Conservation (phyloP, 1,139 yeast genomes). For the Blastobotrys indianensis region DNA sequence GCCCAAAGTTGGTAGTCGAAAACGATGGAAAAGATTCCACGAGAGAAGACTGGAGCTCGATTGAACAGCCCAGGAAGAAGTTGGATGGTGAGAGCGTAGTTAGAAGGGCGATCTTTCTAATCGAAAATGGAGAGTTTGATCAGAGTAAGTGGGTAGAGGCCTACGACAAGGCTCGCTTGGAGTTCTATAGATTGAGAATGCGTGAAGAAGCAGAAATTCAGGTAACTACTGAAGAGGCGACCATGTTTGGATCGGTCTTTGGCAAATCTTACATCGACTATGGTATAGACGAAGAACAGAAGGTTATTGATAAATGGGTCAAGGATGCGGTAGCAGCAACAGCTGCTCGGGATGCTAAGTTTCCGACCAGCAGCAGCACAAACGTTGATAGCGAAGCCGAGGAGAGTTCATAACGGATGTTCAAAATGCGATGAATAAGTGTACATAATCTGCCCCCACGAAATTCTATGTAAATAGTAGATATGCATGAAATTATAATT, state of each 20-base stretch:
- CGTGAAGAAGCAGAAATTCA: constrained; percentile 71
- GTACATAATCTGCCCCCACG: not conserved
- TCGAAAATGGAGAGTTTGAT: constrained; percentile 38
- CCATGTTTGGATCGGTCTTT: constrained; percentile 77
- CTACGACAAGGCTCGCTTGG: constrained; percentile 80
- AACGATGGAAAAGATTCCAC: constrained; percentile 53
- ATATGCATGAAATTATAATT: not conserved
- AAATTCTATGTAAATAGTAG: not conserved
- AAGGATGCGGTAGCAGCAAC: constrained; percentile 47
- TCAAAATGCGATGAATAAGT: not conserved
- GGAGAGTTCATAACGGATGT: not conserved
- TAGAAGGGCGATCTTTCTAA: constrained; percentile 75
- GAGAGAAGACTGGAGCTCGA: constrained; percentile 65
- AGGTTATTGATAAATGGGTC: constrained; percentile 67
- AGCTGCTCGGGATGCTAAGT: constrained; percentile 9
- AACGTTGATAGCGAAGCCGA: constrained; percentile 1
- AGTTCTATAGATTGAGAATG: constrained; percentile 81
- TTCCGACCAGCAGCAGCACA: constrained; percentile 4
- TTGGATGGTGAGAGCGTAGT: constrained; percentile 93
- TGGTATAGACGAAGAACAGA: constrained; percentile 69
- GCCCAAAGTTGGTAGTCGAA: constrained; percentile 85
- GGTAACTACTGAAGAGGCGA: constrained; percentile 76
- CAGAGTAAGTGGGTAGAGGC: constrained; percentile 50
- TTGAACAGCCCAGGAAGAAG: constrained; percentile 65
- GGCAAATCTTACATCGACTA: constrained; percentile 54